Base-by-base conservation (phyloP, 192 early-diverging fungal genomes). In the Mortierella hygrophila region DNA sequence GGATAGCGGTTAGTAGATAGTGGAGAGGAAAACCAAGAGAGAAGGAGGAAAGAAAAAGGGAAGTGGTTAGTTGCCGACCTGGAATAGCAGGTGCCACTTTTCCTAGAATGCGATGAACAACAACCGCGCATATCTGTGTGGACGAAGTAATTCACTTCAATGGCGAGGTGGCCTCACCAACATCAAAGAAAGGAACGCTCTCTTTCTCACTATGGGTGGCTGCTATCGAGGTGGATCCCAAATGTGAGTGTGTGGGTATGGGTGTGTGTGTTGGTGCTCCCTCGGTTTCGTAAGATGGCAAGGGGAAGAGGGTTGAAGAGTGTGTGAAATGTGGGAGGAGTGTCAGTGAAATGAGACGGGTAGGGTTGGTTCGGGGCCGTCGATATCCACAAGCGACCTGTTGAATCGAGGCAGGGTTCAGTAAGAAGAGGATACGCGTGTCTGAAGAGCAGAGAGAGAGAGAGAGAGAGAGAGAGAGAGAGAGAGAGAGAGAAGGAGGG, bases 31-130 rank as follows among this genome's bases (percentile, higher is more conserved):
- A 4, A 13, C 6, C 38, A 32, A n/a, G 21, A 38, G 38, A 71
- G 21, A 42, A 35, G 42, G 15, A 52, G 35, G n/a, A 57, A 18
- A 57, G 35, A 55, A 35, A 55, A 55, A 47, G 37, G 73, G 37
- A 54, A 74, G 35, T 21, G 49, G 47, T 74, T 74, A 54, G 69
- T 38, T 70, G 69, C 41, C 26, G 60, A 65, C 29, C 29, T 65
- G 29, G 60, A 32, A 32, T 11, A 16, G 4, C 49, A 52, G 49
- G 29, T 4, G 29, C 60, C 11, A 65, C 29, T 29, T 65, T 32
- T 29, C 60, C 60, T 65, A 32, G 29, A 65, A 32, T 60, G 29
- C 26, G 11, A 65, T n/a, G 54, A 65, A 32, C 60, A 65, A 65
- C 55, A 18, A 52, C 16, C 49, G 18, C 21, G 20, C 49, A 52